These are phyloP conservation scores for Neoboletus brunneissimus DNA, from an alignment of 768 basidiomycete genomes.

Conservation along the genomic window DNA sequence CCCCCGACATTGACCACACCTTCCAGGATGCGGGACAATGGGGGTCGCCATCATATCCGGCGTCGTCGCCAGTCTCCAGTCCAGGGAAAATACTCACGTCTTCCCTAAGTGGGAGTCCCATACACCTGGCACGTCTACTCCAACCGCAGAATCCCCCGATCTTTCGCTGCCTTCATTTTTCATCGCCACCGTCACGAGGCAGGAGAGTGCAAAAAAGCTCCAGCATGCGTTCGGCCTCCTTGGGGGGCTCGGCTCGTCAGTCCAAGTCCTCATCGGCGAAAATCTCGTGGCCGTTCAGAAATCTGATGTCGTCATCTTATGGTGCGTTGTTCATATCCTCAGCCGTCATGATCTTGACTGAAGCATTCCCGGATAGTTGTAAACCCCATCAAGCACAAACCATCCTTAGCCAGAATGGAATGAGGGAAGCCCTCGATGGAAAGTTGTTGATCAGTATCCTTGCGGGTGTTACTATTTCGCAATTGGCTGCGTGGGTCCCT, in stretches of 20 bases:
- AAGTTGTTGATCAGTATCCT: constrained; percentile 96
- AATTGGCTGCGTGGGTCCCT: constrained; percentile 72
- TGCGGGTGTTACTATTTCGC: constrained; percentile 90
- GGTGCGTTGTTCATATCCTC: constrained; percentile 48
- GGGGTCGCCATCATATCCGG: constrained; percentile 94
- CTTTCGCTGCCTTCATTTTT: constrained; percentile 75
- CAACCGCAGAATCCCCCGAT: constrained; percentile 52
- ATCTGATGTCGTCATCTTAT: constrained; percentile 84
- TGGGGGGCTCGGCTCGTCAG: constrained; percentile 56
- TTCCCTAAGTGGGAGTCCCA: constrained; percentile 62
- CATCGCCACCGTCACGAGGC: constrained; percentile 82
- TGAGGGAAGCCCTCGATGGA: constrained; percentile 78
- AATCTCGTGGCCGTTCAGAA: constrained; percentile 72
- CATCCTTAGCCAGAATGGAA: constrained; percentile 72
- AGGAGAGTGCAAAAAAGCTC: constrained; percentile 70
- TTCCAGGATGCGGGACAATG: constrained; percentile 95
- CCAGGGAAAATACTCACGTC: constrained; percentile 33
- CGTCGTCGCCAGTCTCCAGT: constrained; percentile 78
- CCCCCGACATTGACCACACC: constrained; percentile 17
- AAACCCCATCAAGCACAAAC: constrained; percentile 85
- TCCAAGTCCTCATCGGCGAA: constrained; percentile 65
- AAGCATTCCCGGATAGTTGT: constrained; percentile 52
- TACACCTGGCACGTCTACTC: constrained; percentile 73
- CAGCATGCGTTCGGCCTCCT: constrained; percentile 55
- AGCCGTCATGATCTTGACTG: not conserved